A percentile compares a stretch with the other conserved stretches of the same genome.
Evolutionary conservation across 176 grass and related monocot genomes (phyloP).

Genomic region (Musa itinerans): DNA sequence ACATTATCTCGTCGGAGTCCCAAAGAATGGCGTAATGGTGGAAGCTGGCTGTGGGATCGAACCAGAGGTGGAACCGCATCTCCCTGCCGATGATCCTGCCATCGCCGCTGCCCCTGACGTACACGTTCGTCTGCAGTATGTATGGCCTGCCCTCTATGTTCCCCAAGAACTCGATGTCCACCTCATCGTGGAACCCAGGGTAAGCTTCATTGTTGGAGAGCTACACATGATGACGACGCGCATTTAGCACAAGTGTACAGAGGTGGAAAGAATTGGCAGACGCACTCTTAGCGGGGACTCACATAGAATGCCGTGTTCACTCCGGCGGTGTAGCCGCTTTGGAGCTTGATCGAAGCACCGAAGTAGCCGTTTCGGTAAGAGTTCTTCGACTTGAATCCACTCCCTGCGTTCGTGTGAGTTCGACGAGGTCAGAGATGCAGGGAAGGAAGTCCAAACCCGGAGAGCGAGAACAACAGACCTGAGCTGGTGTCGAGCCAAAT

Average conservation of each 20-base stretch:
- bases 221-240: not conserved
- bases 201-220: constrained; percentile 55
- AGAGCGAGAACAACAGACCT: constrained; percentile 15
- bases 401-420: constrained; percentile 14
- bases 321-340: constrained; percentile 58
- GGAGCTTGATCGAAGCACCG: constrained; percentile 46
- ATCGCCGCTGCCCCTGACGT: constrained; percentile 52
- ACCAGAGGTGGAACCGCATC: constrained; percentile 42
- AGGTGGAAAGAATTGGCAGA: not conserved
- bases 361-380: constrained; percentile 50
- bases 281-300: not conserved
- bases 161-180: constrained; percentile 64
- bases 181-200: constrained; percentile 59
- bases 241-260: not conserved
- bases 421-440: not conserved
- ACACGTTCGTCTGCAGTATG: constrained; percentile 70
- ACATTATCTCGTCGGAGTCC: constrained; percentile 40
- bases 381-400: constrained; percentile 57
- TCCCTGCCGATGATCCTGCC: constrained; percentile 41
- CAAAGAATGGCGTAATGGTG: constrained; percentile 12
- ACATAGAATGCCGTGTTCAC: constrained; percentile 76
- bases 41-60: constrained; percentile 7
- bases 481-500: constrained; percentile 60
- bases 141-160: constrained; percentile 46
- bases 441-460: not conserved